Evolutionary conservation across 169 alveolate genomes (phyloP).

Genomic region (Eimeria tenella): DNA sequence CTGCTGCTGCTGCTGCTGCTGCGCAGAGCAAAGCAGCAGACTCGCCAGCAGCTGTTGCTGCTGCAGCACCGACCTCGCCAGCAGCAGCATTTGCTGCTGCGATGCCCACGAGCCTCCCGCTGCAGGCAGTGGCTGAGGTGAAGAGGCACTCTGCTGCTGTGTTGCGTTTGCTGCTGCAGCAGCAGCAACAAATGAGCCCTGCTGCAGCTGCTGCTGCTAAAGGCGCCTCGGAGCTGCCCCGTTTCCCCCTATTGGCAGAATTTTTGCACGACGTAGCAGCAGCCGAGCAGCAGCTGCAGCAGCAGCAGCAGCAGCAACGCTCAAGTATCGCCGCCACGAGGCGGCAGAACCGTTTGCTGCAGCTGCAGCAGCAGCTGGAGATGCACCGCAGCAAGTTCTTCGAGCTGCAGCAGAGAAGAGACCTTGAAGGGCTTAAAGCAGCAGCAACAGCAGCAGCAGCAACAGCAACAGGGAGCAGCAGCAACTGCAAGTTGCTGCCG

Average conservation of each 20-base stretch:
- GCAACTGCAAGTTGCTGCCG: conserved; percentile 19
- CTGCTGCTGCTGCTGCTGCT: not conserved
- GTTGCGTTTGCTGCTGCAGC: conserved; percentile 27
- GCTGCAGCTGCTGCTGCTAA: conserved; percentile 11
- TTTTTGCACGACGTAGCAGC: not conserved
- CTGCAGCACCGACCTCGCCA: conserved; percentile 15
- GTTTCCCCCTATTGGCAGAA: conserved; percentile 34
- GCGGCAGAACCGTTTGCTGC: conserved; percentile 21
- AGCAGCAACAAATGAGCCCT: not conserved
- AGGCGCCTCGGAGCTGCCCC: conserved; percentile 4
- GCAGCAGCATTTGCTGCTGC: conserved; percentile 47
- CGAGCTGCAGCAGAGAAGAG: not conserved
- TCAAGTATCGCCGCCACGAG: not conserved
- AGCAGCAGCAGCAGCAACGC: conserved; percentile 40
- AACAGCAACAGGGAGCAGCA: not conserved
- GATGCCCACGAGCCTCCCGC: conserved; percentile 2
- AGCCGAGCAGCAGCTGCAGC: conserved; percentile 53
- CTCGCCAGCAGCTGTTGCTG: not conserved
- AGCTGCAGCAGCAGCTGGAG: conserved; percentile 57
- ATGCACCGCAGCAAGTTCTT: conserved; percentile 48
- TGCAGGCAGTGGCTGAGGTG: not conserved
- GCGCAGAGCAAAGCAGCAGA: not conserved
- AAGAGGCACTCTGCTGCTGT: conserved; percentile 3
- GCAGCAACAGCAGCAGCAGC: conserved; percentile 57
- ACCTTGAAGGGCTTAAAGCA: conserved; percentile 21